Evolutionary conservation across 768 basidiomycete genomes (phyloP).

Genomic region (Rubroboletus pulcherrimus): DNA sequence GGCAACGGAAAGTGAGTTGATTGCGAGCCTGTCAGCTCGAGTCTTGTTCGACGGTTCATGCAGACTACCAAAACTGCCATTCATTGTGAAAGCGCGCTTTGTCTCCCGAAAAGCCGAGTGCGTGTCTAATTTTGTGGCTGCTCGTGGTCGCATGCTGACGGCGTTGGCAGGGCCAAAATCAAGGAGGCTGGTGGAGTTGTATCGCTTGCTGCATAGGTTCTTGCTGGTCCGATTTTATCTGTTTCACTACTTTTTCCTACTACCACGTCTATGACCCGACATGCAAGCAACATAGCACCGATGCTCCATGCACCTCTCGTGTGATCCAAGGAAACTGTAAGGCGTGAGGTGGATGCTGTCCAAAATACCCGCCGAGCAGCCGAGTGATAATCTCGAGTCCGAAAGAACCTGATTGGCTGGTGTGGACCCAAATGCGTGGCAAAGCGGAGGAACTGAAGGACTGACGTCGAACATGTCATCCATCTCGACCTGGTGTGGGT

Average conservation of each 20-base stretch:
- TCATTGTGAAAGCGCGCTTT: constrained; percentile 98
- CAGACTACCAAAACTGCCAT: constrained; percentile 84
- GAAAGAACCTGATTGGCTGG: neutral
- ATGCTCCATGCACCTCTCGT: neutral
- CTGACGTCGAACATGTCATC: constrained; percentile 24
- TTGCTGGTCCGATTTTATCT: constrained; percentile 13
- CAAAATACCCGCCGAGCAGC: constrained; percentile 1
- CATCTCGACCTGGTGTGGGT: constrained; percentile 40
- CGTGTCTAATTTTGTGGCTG: constrained; percentile 21
- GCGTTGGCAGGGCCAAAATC: constrained; percentile 59
- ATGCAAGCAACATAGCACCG: neutral
- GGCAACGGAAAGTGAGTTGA: constrained; percentile 83
- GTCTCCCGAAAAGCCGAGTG: constrained; percentile 86
- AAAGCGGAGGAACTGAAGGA: neutral
- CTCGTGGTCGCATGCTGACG: constrained; percentile 18
- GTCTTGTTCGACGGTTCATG: neutral
- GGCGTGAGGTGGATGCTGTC: neutral
- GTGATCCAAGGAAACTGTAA: neutral
- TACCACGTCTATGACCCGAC: neutral
- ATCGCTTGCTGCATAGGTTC: constrained; percentile 76
- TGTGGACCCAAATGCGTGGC: neutral
- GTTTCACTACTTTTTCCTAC: constrained; percentile 13
- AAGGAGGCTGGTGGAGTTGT: constrained; percentile 95
- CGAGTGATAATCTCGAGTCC: neutral
- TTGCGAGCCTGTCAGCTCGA: neutral